These are phyloP conservation scores for Pichia heedii DNA, from an alignment of 805 yeast genomes.

Conservation along the genomic window DNA sequence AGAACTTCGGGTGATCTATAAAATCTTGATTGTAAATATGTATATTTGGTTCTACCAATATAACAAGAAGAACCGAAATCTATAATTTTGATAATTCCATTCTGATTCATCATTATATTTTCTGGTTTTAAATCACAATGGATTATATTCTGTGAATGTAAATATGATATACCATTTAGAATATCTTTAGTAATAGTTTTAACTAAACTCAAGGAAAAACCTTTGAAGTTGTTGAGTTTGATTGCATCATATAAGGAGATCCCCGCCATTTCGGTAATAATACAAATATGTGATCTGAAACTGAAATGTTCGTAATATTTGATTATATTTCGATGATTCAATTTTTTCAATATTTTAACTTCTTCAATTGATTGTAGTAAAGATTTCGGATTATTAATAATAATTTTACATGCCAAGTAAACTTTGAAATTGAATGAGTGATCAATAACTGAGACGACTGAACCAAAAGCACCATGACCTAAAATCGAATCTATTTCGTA, in stretches of 20 bases:
- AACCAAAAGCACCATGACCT: slow-evolving; percentile 81
- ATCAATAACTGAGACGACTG: slow-evolving; percentile 61
- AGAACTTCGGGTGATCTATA: slow-evolving; percentile 76
- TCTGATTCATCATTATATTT: slow-evolving; percentile 35
- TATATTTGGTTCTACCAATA: slow-evolving; percentile 33
- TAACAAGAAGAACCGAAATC: slow-evolving; percentile 72
- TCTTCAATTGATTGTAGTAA: slow-evolving; percentile 72
- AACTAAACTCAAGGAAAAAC: slow-evolving; percentile 36
- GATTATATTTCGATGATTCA: slow-evolving; percentile 37
- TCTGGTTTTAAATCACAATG: slow-evolving; percentile 89
- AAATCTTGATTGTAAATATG: slow-evolving; percentile 56
- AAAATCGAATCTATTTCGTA: slow-evolving; percentile 51
- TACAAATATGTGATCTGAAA: slow-evolving; percentile 77
- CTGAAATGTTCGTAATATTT: slow-evolving; percentile 60
- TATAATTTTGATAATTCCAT: slow-evolving; percentile 46
- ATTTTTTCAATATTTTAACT: slow-evolving; percentile 51
- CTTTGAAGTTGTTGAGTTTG: slow-evolving; percentile 41
- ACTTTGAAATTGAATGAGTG: slow-evolving; percentile 36
- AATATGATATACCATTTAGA: slow-evolving; percentile 47
- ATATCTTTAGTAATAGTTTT: slow-evolving; percentile 44
- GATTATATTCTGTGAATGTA: slow-evolving; percentile 49
- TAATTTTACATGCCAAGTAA: slow-evolving; percentile 65
- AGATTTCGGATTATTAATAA: slow-evolving; percentile 66
- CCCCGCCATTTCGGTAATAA: slow-evolving; percentile 64
- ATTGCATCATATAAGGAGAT: slow-evolving; percentile 55